These are phyloP conservation scores for Aspergillus puulaauensis DNA, from an alignment of 2,329 filamentous ascomycete genomes.

Conservation along the genomic window DNA sequence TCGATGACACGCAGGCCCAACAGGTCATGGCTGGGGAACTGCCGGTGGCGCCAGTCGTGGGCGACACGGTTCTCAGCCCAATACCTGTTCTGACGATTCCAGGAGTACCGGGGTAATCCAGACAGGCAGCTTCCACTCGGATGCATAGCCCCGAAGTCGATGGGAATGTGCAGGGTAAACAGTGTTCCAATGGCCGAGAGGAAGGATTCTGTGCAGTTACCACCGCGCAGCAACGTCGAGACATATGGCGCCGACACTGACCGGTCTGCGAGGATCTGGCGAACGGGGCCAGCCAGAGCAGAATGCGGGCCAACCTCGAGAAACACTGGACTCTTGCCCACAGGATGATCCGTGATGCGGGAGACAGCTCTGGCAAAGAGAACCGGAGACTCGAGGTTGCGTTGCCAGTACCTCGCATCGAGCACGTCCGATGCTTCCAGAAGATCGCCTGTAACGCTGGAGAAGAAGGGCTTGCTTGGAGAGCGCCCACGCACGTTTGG, in stretches of 20 bases:
- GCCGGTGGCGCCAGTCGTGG: too few species aligned
- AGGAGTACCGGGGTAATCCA: too few species aligned
- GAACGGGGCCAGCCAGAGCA: background rate
- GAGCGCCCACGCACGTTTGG: background rate
- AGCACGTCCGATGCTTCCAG: background rate
- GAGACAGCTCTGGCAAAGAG: constrained; percentile 24
- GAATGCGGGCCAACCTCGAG: constrained; percentile 14
- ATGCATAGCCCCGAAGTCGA: too few species aligned
- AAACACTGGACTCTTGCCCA: constrained; percentile 31
- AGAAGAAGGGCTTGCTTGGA: background rate
- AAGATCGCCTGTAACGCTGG: background rate
- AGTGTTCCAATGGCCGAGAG: too few species aligned
- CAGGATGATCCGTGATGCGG: background rate
- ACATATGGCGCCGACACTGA: background rate
- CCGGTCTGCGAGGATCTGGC: background rate
- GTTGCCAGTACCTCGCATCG: constrained; percentile 10
- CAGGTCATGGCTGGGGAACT: too few species aligned
- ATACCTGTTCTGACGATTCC: too few species aligned
- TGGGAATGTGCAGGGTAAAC: too few species aligned
- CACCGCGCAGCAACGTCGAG: too few species aligned
- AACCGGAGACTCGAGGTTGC: constrained; percentile 36
- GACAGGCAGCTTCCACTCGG: too few species aligned
- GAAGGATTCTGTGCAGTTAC: too few species aligned
- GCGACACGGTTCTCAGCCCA: too few species aligned
- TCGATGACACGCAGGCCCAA: too few species aligned